Base-by-base conservation (phyloP, 2,329 filamentous ascomycete species). In the Pseudopyrenochaeta lycopersici region DNA sequence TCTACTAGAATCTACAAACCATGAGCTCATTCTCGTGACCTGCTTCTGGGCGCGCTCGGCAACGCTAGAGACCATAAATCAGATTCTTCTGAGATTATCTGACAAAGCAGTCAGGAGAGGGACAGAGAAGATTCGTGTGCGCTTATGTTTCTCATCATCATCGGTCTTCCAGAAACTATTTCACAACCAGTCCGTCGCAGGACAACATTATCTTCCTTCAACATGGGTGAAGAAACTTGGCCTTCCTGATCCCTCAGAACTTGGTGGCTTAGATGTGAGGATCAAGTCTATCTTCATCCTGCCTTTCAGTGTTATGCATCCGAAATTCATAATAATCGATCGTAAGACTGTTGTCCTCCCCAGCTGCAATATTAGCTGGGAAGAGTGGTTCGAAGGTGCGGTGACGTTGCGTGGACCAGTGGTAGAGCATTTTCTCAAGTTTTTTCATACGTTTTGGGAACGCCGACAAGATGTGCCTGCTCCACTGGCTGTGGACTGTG, bases 291-390 rank as follows among this genome's bases (percentile, higher is more conserved):
- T 94, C 7, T 96, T 96, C 74, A 86, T 94, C 58, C 79, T 88
- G 2, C 91, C 91, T 0, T 87, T 95, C 54, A 91, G 90, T 66
- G 88, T 96, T n/a, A 90, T 95, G 86, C 91, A 96, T 69, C 89
- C 91, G 0, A 96, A 96, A 67, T 94, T 91, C 63, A 81, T 94
- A 32, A 81, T 95, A 12, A 74, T 94, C 1, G 91, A 96, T 70
- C 82, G 88, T 0, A 73, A 79, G 29, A 81, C 77, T 2, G 89
- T 89, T 0, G 88, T 89, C 64, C 74, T 95, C 9, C 91, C 91
- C 0, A 92, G 89, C 64, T 93, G 90, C 74, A 96, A 96, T 64
- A 85, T 96, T 4, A 92, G 89, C 67, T 95, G 90, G 90, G 91
- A 95, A 73, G 76, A 85, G n/a, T 96, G 91, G 91, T 88, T 94